Conservation (phyloP, 768 basidiomycete genomes). For the Coprinopsis cinerea region DNA sequence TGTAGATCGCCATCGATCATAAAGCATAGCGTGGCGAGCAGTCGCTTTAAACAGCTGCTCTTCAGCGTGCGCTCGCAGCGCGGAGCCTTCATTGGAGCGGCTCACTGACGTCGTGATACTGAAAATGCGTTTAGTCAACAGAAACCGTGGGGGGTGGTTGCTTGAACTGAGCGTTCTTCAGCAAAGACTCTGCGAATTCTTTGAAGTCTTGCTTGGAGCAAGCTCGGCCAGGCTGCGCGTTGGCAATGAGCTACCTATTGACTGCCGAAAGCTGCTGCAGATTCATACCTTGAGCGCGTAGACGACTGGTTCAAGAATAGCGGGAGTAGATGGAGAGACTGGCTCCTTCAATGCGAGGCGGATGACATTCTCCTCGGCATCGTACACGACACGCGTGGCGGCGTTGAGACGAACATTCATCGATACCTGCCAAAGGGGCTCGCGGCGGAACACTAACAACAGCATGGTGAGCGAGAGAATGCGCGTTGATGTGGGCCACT, state of each 20-base stretch:
- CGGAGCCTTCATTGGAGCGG: no score
- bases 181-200: conserved; percentile 42
- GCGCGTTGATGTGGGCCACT: conserved; percentile 19
- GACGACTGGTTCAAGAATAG: conserved; percentile 38
- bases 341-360: conserved; percentile 52
- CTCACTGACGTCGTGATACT: no score
- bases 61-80: no score
- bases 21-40: no score
- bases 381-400: conserved; percentile 52
- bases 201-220: conserved; percentile 50
- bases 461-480: background rate
- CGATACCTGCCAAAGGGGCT: conserved; percentile 63
- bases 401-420: conserved; percentile 58
- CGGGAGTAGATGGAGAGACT: conserved; percentile 16
- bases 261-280: background rate
- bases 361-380: conserved; percentile 47
- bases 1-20: no score
- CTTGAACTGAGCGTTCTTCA: conserved; percentile 32
- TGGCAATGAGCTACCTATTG: background rate
- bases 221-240: conserved; percentile 36
- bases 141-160: no score
- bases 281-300: conserved; percentile 57
- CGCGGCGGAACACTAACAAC: conserved; percentile 57
- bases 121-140: no score
- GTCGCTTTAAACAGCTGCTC: no score